Percentiles rank a stretch among this genome's conserved stretches.
Conservation (phyloP, 73 alveolate genomes). For the Paramecium sonneborni region DNA sequence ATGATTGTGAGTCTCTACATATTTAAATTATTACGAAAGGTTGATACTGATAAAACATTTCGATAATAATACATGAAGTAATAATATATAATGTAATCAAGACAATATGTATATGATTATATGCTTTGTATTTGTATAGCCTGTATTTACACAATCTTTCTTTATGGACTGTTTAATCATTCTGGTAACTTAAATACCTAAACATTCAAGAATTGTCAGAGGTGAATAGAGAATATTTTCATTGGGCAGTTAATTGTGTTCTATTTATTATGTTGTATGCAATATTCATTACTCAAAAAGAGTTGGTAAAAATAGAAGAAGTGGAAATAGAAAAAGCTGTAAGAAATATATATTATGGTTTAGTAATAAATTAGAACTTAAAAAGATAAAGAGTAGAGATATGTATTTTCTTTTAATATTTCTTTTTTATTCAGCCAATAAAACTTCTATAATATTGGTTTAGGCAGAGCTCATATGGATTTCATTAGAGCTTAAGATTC, state of each 20-base stretch:
- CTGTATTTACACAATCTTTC: background rate
- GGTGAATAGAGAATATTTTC: constrained; percentile 4
- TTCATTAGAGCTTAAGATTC: background rate
- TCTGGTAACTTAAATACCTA: background rate
- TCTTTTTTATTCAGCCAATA: constrained; percentile 23
- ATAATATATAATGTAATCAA: background rate
- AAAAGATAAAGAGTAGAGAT: background rate
- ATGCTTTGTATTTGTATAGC: background rate
- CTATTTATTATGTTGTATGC: background rate
- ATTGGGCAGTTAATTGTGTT: constrained; percentile 44
- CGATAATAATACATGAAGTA: constrained; percentile 5
- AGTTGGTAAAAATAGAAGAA: constrained; percentile 1
- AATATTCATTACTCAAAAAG: constrained; percentile 10
- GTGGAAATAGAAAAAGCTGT: constrained; percentile 48
- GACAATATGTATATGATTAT: constrained; percentile 20
- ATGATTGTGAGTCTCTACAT: constrained; percentile 35
- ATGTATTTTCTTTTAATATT: background rate
- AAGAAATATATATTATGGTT: background rate
- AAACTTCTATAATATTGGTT: constrained; percentile 10
- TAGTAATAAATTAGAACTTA: constrained; percentile 8
- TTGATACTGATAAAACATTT: background rate
- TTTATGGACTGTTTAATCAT: background rate
- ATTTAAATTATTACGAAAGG: background rate
- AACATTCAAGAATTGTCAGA: background rate
- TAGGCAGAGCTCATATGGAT: constrained; percentile 41